phyloP scores from a whole-genome alignment of 345 rosid genomes.

The Bretschneidera sinensis region DNA sequence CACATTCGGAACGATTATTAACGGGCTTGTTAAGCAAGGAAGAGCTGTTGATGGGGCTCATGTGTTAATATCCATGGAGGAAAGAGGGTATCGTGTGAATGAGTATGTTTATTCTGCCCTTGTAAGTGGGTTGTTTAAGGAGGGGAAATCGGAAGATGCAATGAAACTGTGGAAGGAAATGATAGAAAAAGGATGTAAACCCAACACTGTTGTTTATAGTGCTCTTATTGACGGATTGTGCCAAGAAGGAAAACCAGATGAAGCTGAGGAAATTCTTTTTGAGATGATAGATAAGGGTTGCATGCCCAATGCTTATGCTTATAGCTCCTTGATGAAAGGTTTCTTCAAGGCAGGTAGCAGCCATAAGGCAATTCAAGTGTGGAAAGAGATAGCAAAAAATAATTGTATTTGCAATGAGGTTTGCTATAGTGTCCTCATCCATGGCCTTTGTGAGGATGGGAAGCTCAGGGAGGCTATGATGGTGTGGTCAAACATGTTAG shows the following conservation, averaged over 20 bases:
- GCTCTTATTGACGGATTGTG: constrained; percentile 75
- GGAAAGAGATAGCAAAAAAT: constrained; percentile 57
- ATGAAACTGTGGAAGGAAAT: constrained; percentile 57
- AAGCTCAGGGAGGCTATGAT: constrained; percentile 58
- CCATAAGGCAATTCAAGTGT: constrained; percentile 63
- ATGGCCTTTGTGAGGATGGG: constrained; percentile 73
- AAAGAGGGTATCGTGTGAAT: constrained; percentile 59
- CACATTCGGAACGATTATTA: constrained; percentile 72
- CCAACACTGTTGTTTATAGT: constrained; percentile 65
- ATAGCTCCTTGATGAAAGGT: constrained; percentile 88
- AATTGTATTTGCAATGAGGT: constrained; percentile 40
- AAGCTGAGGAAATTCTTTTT: constrained; percentile 50
- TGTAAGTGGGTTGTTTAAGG: constrained; percentile 80
- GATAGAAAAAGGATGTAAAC: constrained; percentile 47
- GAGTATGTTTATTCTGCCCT: constrained; percentile 67
- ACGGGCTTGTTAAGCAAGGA: constrained; percentile 78
- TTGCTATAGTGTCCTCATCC: constrained; percentile 69
- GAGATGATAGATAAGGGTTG: constrained; percentile 60
- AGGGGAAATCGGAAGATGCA: constrained; percentile 60
- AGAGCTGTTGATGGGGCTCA: constrained; percentile 51
- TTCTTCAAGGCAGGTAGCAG: constrained; percentile 53
- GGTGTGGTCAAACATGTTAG: constrained; percentile 73
- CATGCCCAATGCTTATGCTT: constrained; percentile 71
- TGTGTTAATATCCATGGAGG: constrained; percentile 59
- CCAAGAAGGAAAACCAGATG: constrained; percentile 56